Base-by-base conservation (phyloP, 805 yeast genomes). In the Ogataea glucozyma region DNA sequence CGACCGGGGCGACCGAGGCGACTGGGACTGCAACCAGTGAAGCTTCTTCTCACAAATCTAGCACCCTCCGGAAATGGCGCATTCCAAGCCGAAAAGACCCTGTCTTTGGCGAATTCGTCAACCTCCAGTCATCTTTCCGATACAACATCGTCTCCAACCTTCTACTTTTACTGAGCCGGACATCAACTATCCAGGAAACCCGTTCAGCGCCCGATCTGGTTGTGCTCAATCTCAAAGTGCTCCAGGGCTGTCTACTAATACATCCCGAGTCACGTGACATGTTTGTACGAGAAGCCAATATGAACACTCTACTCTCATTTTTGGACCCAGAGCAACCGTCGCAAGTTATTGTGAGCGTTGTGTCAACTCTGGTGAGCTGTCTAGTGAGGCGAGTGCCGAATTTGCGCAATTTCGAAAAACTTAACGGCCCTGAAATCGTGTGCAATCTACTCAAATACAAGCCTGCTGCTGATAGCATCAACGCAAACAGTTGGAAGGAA, bases 191-290 rank as follows among this genome's bases (percentile, higher is more conserved):
- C 29, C 26, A 48, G 38, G 41, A 47, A 26, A 47, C 20, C n/a
- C n/a, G n/a, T n/a, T n/a, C n/a, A 34, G 14, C 57, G 1, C 45
- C 46, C 7, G 56, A 52, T 38, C 19, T 52, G 20, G 44, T 60
- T 1, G 41, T 53, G 6, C 43, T 64, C 14, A 40, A 54, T 1
- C 59, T 69, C 10, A 69, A 71, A 30, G 62, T 76, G 1, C 58
- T 82, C 4, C 85, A 81, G 52, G 90, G 89, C 0, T 62, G 79
- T 9, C 65, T 84, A 16, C 63, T 84, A 31, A 38, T 83, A 7
- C 90, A 84, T 55, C 74, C 81, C 3, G 62, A 62, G 2, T 76
- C 84, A 14, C 62, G 88, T 41, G 53, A 61, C 10, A 47, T 79
- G 2, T 81, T 84, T 53, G 58, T 66, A 18, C 57, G 73, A 33